phyloP scores from a whole-genome alignment of 2,329 filamentous ascomycete genomes.

The Ceratocystiopsis brevicomis region DNA sequence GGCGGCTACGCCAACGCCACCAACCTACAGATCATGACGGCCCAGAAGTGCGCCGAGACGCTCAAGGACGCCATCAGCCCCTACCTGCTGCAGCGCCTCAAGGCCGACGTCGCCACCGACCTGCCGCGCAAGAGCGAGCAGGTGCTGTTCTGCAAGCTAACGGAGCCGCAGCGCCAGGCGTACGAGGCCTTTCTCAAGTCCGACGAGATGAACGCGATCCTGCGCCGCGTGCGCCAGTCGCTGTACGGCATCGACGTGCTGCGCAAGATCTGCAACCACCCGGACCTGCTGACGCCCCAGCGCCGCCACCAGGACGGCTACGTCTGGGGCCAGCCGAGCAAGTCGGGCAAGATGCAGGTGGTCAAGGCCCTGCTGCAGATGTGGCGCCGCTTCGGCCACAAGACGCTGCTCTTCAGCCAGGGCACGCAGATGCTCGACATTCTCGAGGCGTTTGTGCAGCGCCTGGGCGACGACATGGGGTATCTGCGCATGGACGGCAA shows the following conservation, averaged over 20 bases:
- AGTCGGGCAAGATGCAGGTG: constrained; percentile 92
- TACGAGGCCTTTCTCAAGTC: constrained; percentile 71
- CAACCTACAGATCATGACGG: constrained; percentile 84
- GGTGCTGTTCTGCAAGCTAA: constrained; percentile 88
- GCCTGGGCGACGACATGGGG: constrained; percentile 42
- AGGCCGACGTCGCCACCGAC: constrained; percentile 83
- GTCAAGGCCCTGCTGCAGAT: constrained; percentile 71
- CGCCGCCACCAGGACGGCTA: constrained; percentile 41
- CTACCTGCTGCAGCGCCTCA: constrained; percentile 80
- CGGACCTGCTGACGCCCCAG: constrained; percentile 57
- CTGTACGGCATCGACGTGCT: constrained; percentile 82
- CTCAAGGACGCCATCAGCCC: constrained; percentile 86
- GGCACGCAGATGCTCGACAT: constrained; percentile 93
- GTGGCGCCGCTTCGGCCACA: constrained; percentile 82
- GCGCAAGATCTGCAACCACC: constrained; percentile 94
- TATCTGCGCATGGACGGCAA: constrained; percentile 87
- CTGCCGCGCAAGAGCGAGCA: constrained; percentile 91
- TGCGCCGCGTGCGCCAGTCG: constrained; percentile 55
- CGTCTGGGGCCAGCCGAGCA: constrained; percentile 55
- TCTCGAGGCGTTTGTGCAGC: constrained; percentile 59
- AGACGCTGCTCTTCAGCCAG: constrained; percentile 83
- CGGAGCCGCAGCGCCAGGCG: constrained; percentile 54
- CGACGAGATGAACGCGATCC: constrained; percentile 68
- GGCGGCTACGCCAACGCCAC: constrained; percentile 92
- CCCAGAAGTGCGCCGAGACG: constrained; percentile 82